Conservation (phyloP, 345 rosid species). For the Corchorus capsularis region DNA sequence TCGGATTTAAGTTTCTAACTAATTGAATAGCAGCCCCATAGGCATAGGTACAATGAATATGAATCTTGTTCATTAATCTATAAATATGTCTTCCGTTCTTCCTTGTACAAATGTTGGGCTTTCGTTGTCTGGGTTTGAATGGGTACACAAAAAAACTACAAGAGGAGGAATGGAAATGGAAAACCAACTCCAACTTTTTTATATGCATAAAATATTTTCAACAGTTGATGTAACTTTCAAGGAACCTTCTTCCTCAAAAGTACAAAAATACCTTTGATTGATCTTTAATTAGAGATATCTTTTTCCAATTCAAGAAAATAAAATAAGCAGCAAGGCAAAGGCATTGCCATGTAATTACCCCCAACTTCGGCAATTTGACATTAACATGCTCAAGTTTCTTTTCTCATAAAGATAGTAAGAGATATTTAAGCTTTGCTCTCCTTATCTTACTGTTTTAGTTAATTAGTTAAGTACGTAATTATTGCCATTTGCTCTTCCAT, state of each 20-base stretch:
- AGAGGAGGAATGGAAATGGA: too few species aligned
- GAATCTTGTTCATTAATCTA: not conserved
- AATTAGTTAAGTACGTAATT: not conserved
- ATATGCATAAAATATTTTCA: not conserved
- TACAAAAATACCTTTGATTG: too few species aligned
- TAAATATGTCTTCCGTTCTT: too few species aligned
- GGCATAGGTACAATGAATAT: not conserved
- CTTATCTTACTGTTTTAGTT: not conserved
- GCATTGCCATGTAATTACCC: too few species aligned
- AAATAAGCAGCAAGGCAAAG: too few species aligned
- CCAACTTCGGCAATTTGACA: too few species aligned
- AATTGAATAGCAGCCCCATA: not conserved
- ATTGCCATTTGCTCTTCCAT: not conserved
- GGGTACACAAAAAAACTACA: not conserved
- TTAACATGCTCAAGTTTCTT: too few species aligned
- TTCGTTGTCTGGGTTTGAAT: not conserved
- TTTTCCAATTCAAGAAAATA: too few species aligned
- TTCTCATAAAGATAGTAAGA: not conserved
- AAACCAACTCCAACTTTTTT: too few species aligned
- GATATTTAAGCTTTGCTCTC: not conserved
- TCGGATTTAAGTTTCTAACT: not conserved
- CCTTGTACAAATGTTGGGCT: not conserved
- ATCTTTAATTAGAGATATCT: too few species aligned
- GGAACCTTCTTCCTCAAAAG: too few species aligned
- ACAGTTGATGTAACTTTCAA: too few species aligned